Conservation (phyloP, 1,284 basidiomycete species). For the Mycena sp. region DNA sequence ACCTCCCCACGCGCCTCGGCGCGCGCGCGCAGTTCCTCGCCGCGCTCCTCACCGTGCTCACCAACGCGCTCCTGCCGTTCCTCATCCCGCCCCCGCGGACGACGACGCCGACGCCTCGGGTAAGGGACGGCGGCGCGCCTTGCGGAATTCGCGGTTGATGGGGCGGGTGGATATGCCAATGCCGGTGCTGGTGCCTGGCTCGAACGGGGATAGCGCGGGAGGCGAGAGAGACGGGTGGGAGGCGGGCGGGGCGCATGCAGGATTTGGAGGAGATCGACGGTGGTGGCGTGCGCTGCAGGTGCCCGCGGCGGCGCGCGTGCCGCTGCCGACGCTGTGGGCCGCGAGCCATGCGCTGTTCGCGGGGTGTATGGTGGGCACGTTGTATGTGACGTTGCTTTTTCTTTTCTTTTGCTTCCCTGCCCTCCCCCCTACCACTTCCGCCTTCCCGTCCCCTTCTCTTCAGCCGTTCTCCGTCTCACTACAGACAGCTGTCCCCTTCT, state of each 20-base stretch:
- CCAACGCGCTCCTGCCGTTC: conserved; percentile 79
- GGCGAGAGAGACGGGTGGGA: background rate
- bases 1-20: conserved; percentile 82
- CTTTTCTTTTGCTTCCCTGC: background rate
- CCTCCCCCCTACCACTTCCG: background rate
- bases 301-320: conserved; percentile 56
- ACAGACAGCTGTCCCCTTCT: no score
- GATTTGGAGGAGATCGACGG: no score
- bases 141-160: conserved; percentile 21
- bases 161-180: background rate
- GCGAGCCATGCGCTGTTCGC: conserved; percentile 77
- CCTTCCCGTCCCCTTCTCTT: no score
- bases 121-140: background rate
- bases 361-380: conserved; percentile 75
- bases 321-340: conserved; percentile 79
- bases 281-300: conserved; percentile 38
- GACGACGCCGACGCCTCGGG: background rate
- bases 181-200: background rate
- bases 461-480: no score
- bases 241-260: conserved; percentile 26
- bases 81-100: conserved; percentile 56
- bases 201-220: no score
- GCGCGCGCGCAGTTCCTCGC: conserved; percentile 86
- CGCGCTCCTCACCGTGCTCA: conserved; percentile 73
- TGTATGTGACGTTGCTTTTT: conserved; percentile 55